Evolutionary conservation across 768 basidiomycete species (phyloP), one percentile per base, ranked within the genome.

Genomic region (Roridomyces roridus): DNA sequence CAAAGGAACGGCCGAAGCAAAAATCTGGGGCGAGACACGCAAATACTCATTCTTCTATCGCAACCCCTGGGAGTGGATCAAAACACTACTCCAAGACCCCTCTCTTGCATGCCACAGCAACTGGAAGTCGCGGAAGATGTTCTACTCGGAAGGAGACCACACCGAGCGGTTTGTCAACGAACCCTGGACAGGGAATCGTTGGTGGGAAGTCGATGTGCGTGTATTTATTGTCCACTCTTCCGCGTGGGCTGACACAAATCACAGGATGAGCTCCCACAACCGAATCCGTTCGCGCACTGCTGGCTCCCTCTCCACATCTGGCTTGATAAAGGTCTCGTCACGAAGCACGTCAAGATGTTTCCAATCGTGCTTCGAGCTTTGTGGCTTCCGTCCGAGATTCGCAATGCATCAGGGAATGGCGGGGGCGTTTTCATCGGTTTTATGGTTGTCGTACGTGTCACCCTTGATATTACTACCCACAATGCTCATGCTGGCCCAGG

Each of bases 341-440:
- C 66, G 3, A 60, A 58, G 24, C 61, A 53, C 15, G 60, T 68
- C 3, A 68, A 63, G 21, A 69, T 65, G 54, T 68, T 69, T 51
- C 72, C 70, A 0, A 68, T 72, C 60, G 26, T 72, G 4, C 20
- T 70, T 9, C 68, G 67, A 0, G 40, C 68, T 10, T 58, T 57
- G 6, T 70, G 61, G 55, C 68, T 70, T 23, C 72, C 70, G 34
- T 20, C 62, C 25, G 17, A 60, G 8, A 70, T 74, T 18, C 47
- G 67, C 17, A 74, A 74, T 54, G 69, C 60, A 0, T 71, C 72
- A 20, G 72, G 72, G 15, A 73, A 73, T 55, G 72, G 72, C 11
- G 72, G 72, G 9, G 70, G 71, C 14, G 46, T 70, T 11, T 55
- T 74, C 0, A 8, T 72, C 11, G 67, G 68, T 9, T 72, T 69